Percentiles rank a stretch among this genome's conserved stretches.
Conservation (phyloP, 2,329 filamentous ascomycete species). For the Fusarium phyllophilum region DNA sequence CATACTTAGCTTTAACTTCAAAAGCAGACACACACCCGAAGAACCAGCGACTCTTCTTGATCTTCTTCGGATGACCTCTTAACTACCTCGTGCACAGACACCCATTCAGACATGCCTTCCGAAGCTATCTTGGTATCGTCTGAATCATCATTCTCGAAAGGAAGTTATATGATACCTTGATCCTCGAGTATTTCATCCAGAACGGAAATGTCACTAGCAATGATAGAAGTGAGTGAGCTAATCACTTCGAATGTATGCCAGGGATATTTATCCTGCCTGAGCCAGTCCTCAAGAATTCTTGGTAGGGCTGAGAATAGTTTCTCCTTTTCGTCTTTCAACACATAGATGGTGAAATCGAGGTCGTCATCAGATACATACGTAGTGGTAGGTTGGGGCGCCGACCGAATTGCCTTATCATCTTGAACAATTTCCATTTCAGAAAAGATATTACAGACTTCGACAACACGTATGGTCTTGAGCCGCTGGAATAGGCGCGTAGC, state of each 20-base stretch:
- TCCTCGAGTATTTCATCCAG: slow-evolving; percentile 18
- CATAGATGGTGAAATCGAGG: not conserved
- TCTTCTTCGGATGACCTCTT: not conserved
- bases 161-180: not conserved
- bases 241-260: not conserved
- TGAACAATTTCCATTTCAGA: not conserved
- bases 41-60: not conserved
- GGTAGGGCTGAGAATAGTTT: fast-evolving
- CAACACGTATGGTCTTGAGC: not conserved
- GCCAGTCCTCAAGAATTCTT: not conserved
- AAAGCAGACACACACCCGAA: not conserved
- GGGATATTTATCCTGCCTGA: not conserved
- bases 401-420: too few species aligned
- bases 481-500: not conserved
- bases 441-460: not conserved
- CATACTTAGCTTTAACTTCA: not conserved
- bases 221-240: slow-evolving; percentile 13
- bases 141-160: not conserved
- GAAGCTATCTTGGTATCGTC: not conserved
- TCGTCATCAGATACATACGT: not conserved
- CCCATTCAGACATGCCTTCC: not conserved
- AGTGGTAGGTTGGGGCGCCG: not conserved
- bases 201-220: slow-evolving; percentile 5
- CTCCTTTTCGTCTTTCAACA: not conserved
- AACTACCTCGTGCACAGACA: not conserved